A percentile compares a stretch with the other conserved stretches of the same genome.
phyloP scores from a whole-genome alignment of 1,284 basidiomycete species.

The Agaricales sp. region DNA sequence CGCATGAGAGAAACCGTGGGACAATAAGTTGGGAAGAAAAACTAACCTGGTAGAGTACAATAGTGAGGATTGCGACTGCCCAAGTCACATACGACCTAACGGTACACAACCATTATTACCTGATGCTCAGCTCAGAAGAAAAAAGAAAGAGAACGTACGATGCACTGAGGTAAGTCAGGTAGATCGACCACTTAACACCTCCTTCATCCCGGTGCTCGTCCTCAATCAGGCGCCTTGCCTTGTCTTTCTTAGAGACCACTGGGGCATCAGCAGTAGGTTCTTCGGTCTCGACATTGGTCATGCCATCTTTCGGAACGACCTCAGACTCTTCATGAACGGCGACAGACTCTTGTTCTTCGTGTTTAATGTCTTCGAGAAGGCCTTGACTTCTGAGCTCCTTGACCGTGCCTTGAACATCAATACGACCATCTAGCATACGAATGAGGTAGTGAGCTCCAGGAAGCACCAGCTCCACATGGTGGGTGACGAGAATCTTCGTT shows the following conservation, averaged over 20 bases:
- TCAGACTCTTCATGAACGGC: slow-evolving; percentile 20
- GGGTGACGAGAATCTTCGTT: slow-evolving; percentile 54
- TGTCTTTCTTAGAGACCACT: slow-evolving; percentile 23
- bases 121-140: slow-evolving; percentile 5
- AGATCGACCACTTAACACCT: slow-evolving; percentile 71
- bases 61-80: slow-evolving; percentile 36
- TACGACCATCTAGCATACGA: slow-evolving; percentile 64
- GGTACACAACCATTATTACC: slow-evolving; percentile 9
- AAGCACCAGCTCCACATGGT: slow-evolving; percentile 66
- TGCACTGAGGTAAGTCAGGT: slow-evolving; percentile 68
- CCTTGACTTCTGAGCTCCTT: slow-evolving; percentile 48
- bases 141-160: slow-evolving; percentile 28
- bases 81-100: slow-evolving; percentile 58
- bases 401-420: slow-evolving; percentile 58
- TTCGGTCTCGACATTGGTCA: too few species aligned
- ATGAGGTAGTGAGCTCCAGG: slow-evolving; percentile 61
- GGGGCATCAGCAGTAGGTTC: slow-evolving; percentile 7
- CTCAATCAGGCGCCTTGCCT: slow-evolving; percentile 54
- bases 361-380: slow-evolving; percentile 38
- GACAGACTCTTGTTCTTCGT: slow-evolving; percentile 20
- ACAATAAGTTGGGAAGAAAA: background rate
- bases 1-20: too few species aligned
- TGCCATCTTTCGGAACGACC: slow-evolving; percentile 5
- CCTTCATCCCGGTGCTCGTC: slow-evolving; percentile 68
- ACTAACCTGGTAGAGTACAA: slow-evolving; percentile 34